phyloP scores from a whole-genome alignment of 305 asterid species.

The Fraxinus baroniana region DNA sequence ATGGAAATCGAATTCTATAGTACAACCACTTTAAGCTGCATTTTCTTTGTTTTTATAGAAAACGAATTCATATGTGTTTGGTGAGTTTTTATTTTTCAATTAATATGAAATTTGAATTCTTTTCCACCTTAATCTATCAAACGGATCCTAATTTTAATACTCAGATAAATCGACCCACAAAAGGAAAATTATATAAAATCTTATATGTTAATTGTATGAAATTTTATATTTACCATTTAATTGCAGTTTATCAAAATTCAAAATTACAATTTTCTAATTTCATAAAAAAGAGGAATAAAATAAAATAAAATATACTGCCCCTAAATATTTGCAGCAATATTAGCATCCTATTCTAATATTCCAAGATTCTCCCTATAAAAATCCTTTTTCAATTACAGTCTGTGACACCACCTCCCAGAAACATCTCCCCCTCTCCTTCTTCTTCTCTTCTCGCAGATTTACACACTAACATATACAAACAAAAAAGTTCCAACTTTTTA shows the following conservation, averaged over 20 bases:
- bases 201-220: background rate
- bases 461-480: background rate
- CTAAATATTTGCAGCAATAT: background rate
- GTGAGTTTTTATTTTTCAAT: too few relatives aligned
- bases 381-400: slow-evolving; percentile 11
- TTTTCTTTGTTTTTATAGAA: too few relatives aligned
- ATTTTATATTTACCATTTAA: background rate
- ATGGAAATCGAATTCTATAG: too few relatives aligned
- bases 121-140: too few relatives aligned
- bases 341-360: slow-evolving; percentile 3
- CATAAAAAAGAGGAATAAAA: background rate
- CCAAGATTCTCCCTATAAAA: slow-evolving; percentile 23
- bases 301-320: background rate
- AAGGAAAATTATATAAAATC: background rate
- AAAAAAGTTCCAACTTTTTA: slow-evolving; percentile 6
- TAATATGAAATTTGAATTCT: too few relatives aligned
- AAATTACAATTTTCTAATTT: background rate
- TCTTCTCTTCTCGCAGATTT: background rate
- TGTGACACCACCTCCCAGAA: slow-evolving; percentile 19
- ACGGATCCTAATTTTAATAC: too few relatives aligned
- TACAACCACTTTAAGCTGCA: too few relatives aligned
- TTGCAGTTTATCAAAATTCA: background rate
- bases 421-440: slow-evolving; percentile 3
- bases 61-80: too few relatives aligned
- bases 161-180: background rate